phyloP scores from a whole-genome alignment of 106 monocot species.

The Ottelia alismoides region DNA sequence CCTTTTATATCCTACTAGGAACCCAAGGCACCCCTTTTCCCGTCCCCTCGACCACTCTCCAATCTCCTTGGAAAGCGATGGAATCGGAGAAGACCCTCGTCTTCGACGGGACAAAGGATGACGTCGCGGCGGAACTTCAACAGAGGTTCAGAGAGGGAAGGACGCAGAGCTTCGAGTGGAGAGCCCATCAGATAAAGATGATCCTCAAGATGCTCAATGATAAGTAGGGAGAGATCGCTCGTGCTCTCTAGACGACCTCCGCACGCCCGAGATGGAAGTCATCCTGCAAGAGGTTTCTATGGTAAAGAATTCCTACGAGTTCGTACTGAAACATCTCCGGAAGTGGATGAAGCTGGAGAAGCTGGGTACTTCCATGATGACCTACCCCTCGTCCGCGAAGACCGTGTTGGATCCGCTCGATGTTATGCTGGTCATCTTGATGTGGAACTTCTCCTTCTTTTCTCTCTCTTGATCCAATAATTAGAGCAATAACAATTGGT shows the following conservation, averaged over 20 bases:
- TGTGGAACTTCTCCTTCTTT: conserved; percentile 91
- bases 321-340: conserved; percentile 44
- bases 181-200: conserved; percentile 13
- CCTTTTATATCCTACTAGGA: no score
- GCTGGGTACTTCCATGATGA: conserved; percentile 38
- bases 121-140: conserved; percentile 15
- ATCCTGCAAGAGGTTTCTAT: conserved; percentile 36
- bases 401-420: conserved; percentile 81
- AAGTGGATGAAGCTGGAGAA: conserved; percentile 82
- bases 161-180: conserved; percentile 27
- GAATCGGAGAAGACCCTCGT: background rate
- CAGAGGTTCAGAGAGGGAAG: conserved; percentile 10
- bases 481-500: conserved; percentile 33
- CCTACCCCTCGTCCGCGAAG: conserved; percentile 73
- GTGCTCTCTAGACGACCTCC: conserved; percentile 23
- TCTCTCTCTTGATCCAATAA: conserved; percentile 23
- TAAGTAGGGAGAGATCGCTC: conserved; percentile 15
- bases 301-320: conserved; percentile 22
- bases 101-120: conserved; percentile 8
- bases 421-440: conserved; percentile 77
- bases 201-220: conserved; percentile 19
- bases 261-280: conserved; percentile 24
- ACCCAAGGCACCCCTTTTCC: no score
- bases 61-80: no score
- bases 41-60: no score